Base-by-base conservation (phyloP, 1,139 yeast species). In the Geotrichum cucujoidarum region DNA sequence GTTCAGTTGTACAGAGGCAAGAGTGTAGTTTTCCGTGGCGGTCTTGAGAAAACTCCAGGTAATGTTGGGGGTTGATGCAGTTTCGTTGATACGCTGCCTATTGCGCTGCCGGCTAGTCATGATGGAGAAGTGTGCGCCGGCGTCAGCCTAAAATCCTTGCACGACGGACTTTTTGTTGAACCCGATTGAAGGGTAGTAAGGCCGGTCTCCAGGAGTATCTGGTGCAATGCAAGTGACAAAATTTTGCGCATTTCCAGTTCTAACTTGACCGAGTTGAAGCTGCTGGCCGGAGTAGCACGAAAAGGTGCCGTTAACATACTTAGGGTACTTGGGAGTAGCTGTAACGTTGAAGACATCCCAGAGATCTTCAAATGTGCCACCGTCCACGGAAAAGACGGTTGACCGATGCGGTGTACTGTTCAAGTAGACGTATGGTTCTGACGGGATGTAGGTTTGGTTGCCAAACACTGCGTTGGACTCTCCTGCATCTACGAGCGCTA, bases 21-120 rank as follows among this genome's bases (percentile, higher is more conserved):
- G 17, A n/a, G 25, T 35, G n/a, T 35, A 35, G 29, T 35, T 21
- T 35, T 35, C n/a, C 21, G 13, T 14, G 6, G n/a, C 18, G 4
- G 5, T 6, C 14, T 35, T 27, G 14, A 35, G 16, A 4, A 20
- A 16, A 5, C 21, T 35, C 14, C 18, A 13, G 5, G 39, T 11
- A 4, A 27, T 13, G 25, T 4, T 20, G 21, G 39, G 39, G 13
- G 4, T 18, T n/a, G 5, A 13, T 4, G 25, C 27, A 4, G 25
- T 35, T n/a, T 35, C 39, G 8, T 20, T 21, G 25, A 35, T 20
- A 11, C 7, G n/a, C 25, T 35, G 27, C 14, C 16, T 6, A n/a
- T 35, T 24, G 11, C 39, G 11, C 27, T 35, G 39, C 29, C n/a
- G 8, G 39, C 27, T 35, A 7, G 39, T 35, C 27, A 21, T 35